Evolutionary conservation across 78 protist genomes (phyloP).

Genomic region (Dictyostelium discoideum): DNA sequence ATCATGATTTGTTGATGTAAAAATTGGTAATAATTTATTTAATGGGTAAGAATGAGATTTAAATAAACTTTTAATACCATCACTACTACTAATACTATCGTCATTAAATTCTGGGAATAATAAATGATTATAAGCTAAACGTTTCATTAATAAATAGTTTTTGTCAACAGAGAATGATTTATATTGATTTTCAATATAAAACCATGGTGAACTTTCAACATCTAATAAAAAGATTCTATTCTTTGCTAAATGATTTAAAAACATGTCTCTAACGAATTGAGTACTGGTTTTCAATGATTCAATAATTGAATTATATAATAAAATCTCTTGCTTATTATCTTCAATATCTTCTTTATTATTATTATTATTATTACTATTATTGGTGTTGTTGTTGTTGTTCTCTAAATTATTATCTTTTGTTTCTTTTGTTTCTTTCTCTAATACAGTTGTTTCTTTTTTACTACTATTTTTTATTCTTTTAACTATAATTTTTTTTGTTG

Average conservation of each 20-base stretch:
- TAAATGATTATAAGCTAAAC: slow-evolving; percentile 28
- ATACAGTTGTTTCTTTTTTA: not conserved
- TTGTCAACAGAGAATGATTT: not conserved
- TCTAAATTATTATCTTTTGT: not conserved
- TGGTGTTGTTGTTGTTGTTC: not conserved
- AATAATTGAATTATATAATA: slow-evolving; percentile 24
- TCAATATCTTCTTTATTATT: not conserved
- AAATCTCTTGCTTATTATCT: not conserved
- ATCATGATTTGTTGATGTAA: too few species aligned
- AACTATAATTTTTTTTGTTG: not conserved
- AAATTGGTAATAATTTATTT: slow-evolving; percentile 26
- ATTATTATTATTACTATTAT: too few species aligned
- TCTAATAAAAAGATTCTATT: slow-evolving; percentile 28
- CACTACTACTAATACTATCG: not conserved
- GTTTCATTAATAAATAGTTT: slow-evolving; percentile 5
- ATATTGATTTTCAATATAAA: slow-evolving; percentile 5
- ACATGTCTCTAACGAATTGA: slow-evolving; percentile 45
- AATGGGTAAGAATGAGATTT: slow-evolving; percentile 51
- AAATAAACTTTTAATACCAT: not conserved
- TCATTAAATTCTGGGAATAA: slow-evolving; percentile 15
- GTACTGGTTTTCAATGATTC: not conserved
- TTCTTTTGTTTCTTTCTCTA: not conserved
- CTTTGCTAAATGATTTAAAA: slow-evolving; percentile 61
- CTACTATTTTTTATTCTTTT: not conserved
- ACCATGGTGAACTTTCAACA: slow-evolving; percentile 21